These are phyloP conservation scores for Davidsoniella virescens DNA, from an alignment of 2,329 filamentous ascomycete species.

Conservation along the genomic window DNA sequence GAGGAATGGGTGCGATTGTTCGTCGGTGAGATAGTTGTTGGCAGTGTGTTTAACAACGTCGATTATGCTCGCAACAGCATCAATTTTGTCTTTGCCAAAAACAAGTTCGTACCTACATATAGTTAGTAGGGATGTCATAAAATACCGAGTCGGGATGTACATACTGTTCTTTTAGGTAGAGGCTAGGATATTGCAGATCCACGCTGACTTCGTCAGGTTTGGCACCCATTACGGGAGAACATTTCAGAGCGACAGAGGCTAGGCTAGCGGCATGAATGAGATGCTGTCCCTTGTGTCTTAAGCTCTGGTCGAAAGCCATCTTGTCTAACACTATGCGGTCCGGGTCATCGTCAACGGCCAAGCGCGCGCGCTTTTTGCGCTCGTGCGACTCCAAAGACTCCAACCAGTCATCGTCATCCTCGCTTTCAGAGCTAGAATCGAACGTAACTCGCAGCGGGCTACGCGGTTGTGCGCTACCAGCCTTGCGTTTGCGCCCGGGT, in stretches of 20 bases:
- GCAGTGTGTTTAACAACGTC: constrained; percentile 53
- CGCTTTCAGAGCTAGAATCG: constrained; percentile 33
- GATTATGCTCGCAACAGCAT: constrained; percentile 59
- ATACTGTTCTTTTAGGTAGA: constrained; percentile 50
- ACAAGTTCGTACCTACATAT: constrained; percentile 51
- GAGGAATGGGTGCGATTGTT: constrained; percentile 50
- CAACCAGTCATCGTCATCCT: constrained; percentile 36
- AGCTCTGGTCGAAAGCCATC: constrained; percentile 4
- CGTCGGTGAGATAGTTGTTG: constrained; percentile 60
- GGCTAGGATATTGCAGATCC: constrained; percentile 71
- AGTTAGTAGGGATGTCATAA: constrained; percentile 5
- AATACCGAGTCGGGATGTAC: neutral
- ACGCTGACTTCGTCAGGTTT: constrained; percentile 40
- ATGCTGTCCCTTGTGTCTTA: constrained; percentile 22
- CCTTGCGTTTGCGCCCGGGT: constrained; percentile 31
- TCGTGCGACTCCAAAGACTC: constrained; percentile 29
- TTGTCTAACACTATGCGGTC: constrained; percentile 6
- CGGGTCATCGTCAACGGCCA: constrained; percentile 10
- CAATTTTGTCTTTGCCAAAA: constrained; percentile 61
- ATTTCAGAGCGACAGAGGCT: constrained; percentile 33
- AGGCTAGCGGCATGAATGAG: constrained; percentile 45
- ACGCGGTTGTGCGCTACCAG: constrained; percentile 18
- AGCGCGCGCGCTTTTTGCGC: constrained; percentile 21
- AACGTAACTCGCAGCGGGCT: constrained; percentile 35
- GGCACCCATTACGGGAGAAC: constrained; percentile 32